These are phyloP conservation scores for Coleophoma eucalyptorum DNA, from an alignment of 2,329 filamentous ascomycete species.

Conservation along the genomic window DNA sequence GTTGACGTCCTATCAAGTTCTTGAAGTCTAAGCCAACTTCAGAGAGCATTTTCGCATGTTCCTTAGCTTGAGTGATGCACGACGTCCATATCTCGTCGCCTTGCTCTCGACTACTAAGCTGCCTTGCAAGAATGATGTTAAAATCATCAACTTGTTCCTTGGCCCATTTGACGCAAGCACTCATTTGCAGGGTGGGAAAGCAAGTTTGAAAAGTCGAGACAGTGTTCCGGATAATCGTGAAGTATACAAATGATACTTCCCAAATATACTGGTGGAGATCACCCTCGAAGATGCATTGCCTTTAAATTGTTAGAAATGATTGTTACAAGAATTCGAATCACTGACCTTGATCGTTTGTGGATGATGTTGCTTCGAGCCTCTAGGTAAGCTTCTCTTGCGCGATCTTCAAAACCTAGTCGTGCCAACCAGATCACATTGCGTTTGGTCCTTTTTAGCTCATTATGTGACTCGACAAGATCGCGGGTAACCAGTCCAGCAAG, in stretches of 20 bases:
- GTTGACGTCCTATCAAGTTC: slow-evolving; percentile 67
- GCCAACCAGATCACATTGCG: slow-evolving; percentile 81
- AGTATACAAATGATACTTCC: slow-evolving; percentile 93
- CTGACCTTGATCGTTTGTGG: slow-evolving; percentile 76
- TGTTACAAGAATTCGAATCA: slow-evolving; percentile 1
- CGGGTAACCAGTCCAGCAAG: slow-evolving; percentile 74
- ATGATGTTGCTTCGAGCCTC: slow-evolving; percentile 74
- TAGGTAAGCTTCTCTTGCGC: slow-evolving; percentile 83
- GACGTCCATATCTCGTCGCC: slow-evolving; percentile 74
- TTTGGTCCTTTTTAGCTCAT: slow-evolving; percentile 72
- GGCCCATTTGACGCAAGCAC: slow-evolving; percentile 96
- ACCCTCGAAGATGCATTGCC: slow-evolving; percentile 93
- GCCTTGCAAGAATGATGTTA: slow-evolving; percentile 75
- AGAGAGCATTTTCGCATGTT: slow-evolving; percentile 74
- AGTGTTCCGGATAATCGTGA: slow-evolving; percentile 90
- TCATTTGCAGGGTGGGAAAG: slow-evolving; percentile 84
- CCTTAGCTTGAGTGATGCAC: slow-evolving; percentile 77
- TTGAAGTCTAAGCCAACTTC: slow-evolving; percentile 90
- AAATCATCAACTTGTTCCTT: slow-evolving; percentile 92
- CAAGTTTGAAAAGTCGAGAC: slow-evolving; percentile 83
- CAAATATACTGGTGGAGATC: slow-evolving; percentile 91
- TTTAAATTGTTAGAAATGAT: slow-evolving; percentile 33
- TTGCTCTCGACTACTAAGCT: slow-evolving; percentile 80
- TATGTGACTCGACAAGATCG: slow-evolving; percentile 73
- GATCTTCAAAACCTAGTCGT: slow-evolving; percentile 84